phyloP scores from a whole-genome alignment of 2,329 filamentous ascomycete species.

The Bretziella fagacearum region DNA sequence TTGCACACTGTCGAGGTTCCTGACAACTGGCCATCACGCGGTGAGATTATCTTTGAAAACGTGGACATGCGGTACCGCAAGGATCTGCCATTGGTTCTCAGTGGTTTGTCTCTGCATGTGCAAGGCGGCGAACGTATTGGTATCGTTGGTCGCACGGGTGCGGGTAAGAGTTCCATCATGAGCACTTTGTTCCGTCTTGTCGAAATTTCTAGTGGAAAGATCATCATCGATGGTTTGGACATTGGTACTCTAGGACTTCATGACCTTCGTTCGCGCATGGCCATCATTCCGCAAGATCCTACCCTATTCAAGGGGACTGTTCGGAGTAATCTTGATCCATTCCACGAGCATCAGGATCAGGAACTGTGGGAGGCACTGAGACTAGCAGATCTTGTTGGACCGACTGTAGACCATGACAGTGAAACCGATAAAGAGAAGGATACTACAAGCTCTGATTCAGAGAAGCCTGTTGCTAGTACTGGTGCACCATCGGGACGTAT shows the following conservation, averaged over 20 bases:
- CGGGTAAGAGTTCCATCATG: conserved; percentile 74
- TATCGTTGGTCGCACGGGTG: conserved; percentile 65
- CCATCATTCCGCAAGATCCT: conserved; percentile 73
- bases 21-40: conserved; percentile 67
- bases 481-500: conserved; percentile 32
- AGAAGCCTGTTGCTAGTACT: background rate
- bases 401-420: conserved; percentile 25
- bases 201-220: conserved; percentile 44
- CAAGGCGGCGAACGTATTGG: conserved; percentile 62
- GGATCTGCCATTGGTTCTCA: conserved; percentile 55
- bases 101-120: conserved; percentile 55
- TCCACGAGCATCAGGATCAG: conserved; percentile 59
- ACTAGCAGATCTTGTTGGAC: conserved; percentile 53
- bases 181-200: conserved; percentile 63
- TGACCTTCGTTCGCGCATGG: conserved; percentile 57
- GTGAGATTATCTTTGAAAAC: conserved; percentile 59
- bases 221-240: conserved; percentile 48
- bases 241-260: conserved; percentile 59
- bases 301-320: conserved; percentile 71
- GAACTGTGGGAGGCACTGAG: conserved; percentile 63
- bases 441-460: conserved; percentile 16
- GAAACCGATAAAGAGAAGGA: conserved; percentile 10
- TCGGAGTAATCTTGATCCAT: conserved; percentile 64
- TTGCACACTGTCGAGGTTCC: conserved; percentile 58
- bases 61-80: conserved; percentile 65